Evolutionary conservation across 1,139 yeast species (phyloP).

Genomic region (Geotrichum klebahnii): DNA sequence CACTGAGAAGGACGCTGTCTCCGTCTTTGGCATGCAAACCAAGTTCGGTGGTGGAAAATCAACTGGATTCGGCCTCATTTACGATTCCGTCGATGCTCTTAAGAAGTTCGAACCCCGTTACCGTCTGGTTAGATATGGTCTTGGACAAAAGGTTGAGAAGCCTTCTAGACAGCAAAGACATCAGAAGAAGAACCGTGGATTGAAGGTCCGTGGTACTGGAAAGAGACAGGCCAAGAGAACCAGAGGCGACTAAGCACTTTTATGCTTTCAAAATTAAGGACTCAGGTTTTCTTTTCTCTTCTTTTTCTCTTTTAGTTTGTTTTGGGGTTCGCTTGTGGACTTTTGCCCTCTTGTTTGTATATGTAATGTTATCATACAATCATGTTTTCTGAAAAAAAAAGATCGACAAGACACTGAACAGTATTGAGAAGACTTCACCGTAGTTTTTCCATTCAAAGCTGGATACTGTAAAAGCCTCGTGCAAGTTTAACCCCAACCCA

Average conservation of each 20-base stretch:
- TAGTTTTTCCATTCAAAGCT: background rate
- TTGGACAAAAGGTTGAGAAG: slow-evolving; percentile 93
- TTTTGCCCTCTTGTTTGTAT: slow-evolving; percentile 1
- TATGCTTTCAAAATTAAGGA: too few species aligned
- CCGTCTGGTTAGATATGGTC: slow-evolving; percentile 99
- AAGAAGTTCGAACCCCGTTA: slow-evolving; percentile 98
- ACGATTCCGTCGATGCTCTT: slow-evolving; percentile 97
- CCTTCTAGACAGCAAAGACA: slow-evolving; percentile 99
- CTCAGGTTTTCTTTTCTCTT: too few species aligned
- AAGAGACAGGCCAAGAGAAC: slow-evolving; percentile 77
- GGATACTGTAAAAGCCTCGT: too few species aligned
- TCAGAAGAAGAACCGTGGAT: slow-evolving; percentile 99
- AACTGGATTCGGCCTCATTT: slow-evolving; percentile 97
- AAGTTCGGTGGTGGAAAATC: slow-evolving; percentile 99
- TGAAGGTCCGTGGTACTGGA: slow-evolving; percentile 98
- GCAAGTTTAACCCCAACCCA: background rate
- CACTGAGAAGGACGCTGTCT: slow-evolving; percentile 96
- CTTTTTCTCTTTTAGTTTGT: too few species aligned
- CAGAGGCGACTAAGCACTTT: slow-evolving; percentile 20
- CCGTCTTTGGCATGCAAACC: slow-evolving; percentile 99
- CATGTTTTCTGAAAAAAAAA: slow-evolving; percentile 1
- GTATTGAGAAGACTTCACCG: background rate
- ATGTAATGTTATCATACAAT: background rate
- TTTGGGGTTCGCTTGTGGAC: too few species aligned
- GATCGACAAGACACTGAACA: background rate